Evolutionary conservation across 2,329 filamentous ascomycete species (phyloP).

Genomic region (Didymella segeticola): DNA sequence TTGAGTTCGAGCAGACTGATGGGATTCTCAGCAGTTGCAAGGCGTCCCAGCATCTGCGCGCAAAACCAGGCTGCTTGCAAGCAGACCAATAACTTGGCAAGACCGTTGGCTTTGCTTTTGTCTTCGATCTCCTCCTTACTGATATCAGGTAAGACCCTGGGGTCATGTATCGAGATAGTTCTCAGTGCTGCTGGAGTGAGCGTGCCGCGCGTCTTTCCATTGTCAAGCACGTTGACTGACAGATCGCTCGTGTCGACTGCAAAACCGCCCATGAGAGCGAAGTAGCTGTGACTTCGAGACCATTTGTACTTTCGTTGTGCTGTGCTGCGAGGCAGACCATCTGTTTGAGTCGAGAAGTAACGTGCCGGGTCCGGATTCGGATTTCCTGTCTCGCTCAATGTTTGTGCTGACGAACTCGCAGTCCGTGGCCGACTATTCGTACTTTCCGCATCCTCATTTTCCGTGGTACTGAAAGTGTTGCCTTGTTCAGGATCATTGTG

Average conservation of each 20-base stretch:
- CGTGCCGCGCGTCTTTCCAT: neutral
- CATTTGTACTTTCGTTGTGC: neutral
- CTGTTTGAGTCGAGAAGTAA: too few relatives aligned
- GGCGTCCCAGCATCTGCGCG: neutral
- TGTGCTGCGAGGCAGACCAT: too few relatives aligned
- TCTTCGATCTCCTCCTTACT: neutral
- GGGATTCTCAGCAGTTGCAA: neutral
- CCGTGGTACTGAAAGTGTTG: too few relatives aligned
- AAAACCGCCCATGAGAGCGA: conserved; percentile 22
- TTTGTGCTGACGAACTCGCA: too few relatives aligned
- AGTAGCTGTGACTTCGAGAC: conserved; percentile 18
- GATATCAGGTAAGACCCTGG: neutral
- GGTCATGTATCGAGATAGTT: neutral
- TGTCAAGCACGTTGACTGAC: neutral
- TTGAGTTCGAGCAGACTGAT: neutral
- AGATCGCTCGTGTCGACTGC: neutral
- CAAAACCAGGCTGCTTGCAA: neutral
- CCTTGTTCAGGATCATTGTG: too few relatives aligned
- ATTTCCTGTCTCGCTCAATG: too few relatives aligned
- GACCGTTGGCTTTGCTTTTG: neutral
- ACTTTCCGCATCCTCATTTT: too few relatives aligned
- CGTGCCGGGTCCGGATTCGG: too few relatives aligned
- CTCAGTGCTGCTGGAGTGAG: neutral
- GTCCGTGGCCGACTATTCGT: too few relatives aligned
- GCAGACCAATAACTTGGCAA: neutral